These are phyloP conservation scores for Fusarium sp. DNA, from an alignment of 2,329 filamentous ascomycete genomes.

Conservation along the genomic window DNA sequence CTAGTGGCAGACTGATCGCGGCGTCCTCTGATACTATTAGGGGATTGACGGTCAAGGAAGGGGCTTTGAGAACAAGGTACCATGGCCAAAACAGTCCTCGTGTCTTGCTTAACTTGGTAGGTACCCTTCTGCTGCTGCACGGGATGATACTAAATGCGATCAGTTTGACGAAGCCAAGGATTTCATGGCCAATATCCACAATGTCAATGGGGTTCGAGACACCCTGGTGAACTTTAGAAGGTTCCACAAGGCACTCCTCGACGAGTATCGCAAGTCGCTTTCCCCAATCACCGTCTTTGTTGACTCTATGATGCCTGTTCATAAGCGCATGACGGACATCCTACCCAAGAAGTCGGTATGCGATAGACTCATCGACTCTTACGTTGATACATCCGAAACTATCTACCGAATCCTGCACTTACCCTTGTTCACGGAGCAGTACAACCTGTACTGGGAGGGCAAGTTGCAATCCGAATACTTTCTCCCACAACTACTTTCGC, in stretches of 20 bases:
- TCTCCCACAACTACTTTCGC: constrained; percentile 64
- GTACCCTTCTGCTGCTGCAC: constrained; percentile 26
- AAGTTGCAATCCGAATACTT: constrained; percentile 61
- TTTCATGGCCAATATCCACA: constrained; percentile 59
- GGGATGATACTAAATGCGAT: constrained; percentile 14
- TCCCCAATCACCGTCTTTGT: constrained; percentile 67
- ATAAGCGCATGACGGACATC: constrained; percentile 69
- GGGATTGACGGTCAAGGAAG: constrained; percentile 62
- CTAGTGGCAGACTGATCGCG: constrained; percentile 48
- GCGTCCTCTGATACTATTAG: constrained; percentile 61
- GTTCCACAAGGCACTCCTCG: constrained; percentile 61
- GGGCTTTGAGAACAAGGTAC: constrained; percentile 60
- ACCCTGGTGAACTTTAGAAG: constrained; percentile 59
- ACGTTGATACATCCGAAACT: constrained; percentile 63
- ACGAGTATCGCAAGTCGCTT: constrained; percentile 60
- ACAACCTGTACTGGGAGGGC: constrained; percentile 65
- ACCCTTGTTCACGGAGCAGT: constrained; percentile 63
- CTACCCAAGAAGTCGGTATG: constrained; percentile 64
- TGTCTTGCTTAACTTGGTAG: constrained; percentile 66
- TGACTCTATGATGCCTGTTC: constrained; percentile 69
- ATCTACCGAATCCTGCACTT: constrained; percentile 67
- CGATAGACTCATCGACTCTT: constrained; percentile 62
- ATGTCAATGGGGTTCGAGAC: constrained; percentile 56
- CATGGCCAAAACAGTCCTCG: constrained; percentile 66
- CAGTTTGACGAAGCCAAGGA: constrained; percentile 67